Evolutionary conservation across 2,329 filamentous ascomycete genomes (phyloP), one percentile per base, ranked within the genome.

Genomic region (Cercospora canescens): DNA sequence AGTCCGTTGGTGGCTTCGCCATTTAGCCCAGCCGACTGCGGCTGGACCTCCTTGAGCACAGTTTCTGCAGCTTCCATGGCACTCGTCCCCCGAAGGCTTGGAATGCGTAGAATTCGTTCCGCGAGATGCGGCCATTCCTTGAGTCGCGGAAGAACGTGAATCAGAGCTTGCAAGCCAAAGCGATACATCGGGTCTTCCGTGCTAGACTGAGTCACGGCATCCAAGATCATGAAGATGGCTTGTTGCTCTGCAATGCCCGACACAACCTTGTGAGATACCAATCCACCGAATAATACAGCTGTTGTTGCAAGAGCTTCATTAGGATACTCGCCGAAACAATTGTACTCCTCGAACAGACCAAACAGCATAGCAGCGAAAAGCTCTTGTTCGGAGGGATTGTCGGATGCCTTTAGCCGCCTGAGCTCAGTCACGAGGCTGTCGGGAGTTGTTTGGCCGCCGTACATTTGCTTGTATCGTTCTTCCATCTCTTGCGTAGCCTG

Each of bases 291-390:
- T 30, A 99, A 86, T 9, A 99, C 94, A 4, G 95, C 94, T 0
- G 95, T 99, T 11, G 94, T 98, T 7, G 94, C 94, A 59, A 99
- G 83, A 6, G 95, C 95, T 75, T 97, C 94, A n/a, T 97, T 84
- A 0, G 96, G 96, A 78, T 99, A 99, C 75, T 96, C 94, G 45
- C 91, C 88, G 77, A 97, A 99, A 75, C 97, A 96, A 63, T 90
- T 90, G 77, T 97, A 99, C 81, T 99, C 95, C 73, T 99, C 95
- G 73, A 99, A 97, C 4, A 99, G 83, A 0, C 95, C 95, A 75
- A 97, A 94, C 37, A 99, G 96, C 93, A 99, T 99, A 81, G 94
- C 97, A 14, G 94, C 92, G 77, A 99, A 99, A 6, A 97, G 87
- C 76, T 99, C 95, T 77, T 98, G 95, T 67, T 97, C 93, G 16